Evolutionary conservation across 176 grass and related monocot species (phyloP).

Genomic region (Calamus simplicifolius): DNA sequence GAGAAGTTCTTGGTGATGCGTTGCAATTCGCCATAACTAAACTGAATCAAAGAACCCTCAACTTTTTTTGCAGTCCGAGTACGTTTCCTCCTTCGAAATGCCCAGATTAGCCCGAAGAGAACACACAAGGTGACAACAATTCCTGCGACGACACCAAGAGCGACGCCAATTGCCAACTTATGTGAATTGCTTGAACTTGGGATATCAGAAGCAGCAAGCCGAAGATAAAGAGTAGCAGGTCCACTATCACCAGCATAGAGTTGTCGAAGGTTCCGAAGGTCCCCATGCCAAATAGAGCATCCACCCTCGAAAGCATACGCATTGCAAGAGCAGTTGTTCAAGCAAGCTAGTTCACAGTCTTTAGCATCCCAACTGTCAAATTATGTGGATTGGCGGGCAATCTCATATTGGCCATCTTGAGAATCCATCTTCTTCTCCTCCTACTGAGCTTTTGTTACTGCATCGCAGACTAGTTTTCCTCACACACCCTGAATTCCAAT

Average conservation of each 20-base stretch:
- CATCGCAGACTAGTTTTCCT: conserved; percentile 30
- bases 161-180: neutral
- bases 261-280: conserved; percentile 12
- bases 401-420: conserved; percentile 20
- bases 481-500: conserved; percentile 22
- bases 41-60: conserved; percentile 3
- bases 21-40: conserved; percentile 19
- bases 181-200: neutral
- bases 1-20: conserved; percentile 31
- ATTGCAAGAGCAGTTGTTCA: conserved; percentile 29
- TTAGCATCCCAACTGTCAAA: neutral
- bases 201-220: conserved; percentile 18
- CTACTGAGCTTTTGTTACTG: neutral
- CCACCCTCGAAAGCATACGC: conserved; percentile 13
- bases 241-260: conserved; percentile 13
- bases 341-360: conserved; percentile 30
- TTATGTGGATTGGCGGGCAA: conserved; percentile 20
- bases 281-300: conserved; percentile 26
- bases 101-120: neutral
- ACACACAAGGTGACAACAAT: neutral
- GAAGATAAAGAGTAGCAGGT: conserved; percentile 16
- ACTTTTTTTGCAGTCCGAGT: neutral
- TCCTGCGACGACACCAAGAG: neutral
- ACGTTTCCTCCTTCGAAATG: neutral
- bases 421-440: conserved; percentile 27